Conservation (phyloP, 1,284 basidiomycete genomes). For the Xerocomus minutiporus region DNA sequence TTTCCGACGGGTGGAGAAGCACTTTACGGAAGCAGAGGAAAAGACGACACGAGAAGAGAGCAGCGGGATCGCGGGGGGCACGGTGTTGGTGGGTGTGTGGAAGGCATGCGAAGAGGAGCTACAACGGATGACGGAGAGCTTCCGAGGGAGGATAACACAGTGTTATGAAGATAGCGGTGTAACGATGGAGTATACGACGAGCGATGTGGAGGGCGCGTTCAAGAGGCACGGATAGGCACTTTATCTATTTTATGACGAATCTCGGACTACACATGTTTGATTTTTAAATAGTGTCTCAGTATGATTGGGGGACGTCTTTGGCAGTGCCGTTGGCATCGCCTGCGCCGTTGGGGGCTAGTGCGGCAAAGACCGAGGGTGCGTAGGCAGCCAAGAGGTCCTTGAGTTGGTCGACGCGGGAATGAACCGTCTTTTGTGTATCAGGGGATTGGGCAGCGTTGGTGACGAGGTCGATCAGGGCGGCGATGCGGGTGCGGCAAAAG, state of each 20-base stretch:
- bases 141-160: slow-evolving; percentile 63
- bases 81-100: slow-evolving; percentile 81
- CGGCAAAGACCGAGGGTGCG: slow-evolving; percentile 32
- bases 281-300: slow-evolving; percentile 13
- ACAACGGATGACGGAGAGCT: slow-evolving; percentile 65
- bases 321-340: slow-evolving; percentile 3
- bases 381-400: slow-evolving; percentile 39
- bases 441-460: not conserved
- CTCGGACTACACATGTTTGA: slow-evolving; percentile 10
- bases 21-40: slow-evolving; percentile 80
- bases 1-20: slow-evolving; percentile 91
- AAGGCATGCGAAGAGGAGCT: slow-evolving; percentile 82
- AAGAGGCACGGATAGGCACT: slow-evolving; percentile 52
- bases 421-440: not conserved
- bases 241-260: slow-evolving; percentile 9
- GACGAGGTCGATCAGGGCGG: slow-evolving; percentile 44
- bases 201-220: slow-evolving; percentile 76
- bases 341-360: slow-evolving; percentile 17
- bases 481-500: slow-evolving; percentile 49
- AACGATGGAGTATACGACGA: slow-evolving; percentile 67
- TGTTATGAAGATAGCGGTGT: slow-evolving; percentile 74
- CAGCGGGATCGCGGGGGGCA: slow-evolving; percentile 56
- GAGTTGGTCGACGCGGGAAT: slow-evolving; percentile 25
- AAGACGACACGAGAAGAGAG: slow-evolving; percentile 57
- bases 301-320: not conserved